These are phyloP conservation scores for Aspergillus saccharolyticus DNA, from an alignment of 495 filamentous ascomycete genomes.

Conservation along the genomic window DNA sequence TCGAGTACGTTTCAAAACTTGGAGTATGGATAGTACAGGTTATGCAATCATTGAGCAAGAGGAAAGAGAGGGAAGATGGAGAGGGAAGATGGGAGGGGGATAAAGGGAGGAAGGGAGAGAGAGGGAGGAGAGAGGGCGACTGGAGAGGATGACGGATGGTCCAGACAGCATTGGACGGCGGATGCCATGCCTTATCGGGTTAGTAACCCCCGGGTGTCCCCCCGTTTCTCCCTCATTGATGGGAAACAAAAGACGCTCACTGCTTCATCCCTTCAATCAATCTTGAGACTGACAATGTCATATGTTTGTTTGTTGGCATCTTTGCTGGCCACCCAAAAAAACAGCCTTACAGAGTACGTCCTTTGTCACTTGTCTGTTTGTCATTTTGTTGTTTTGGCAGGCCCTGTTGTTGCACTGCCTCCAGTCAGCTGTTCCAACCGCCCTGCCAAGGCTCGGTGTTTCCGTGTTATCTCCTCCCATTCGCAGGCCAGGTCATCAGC, in stretches of 20 bases:
- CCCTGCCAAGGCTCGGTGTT: constrained; percentile 82
- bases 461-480: constrained; percentile 89
- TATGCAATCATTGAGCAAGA: background rate
- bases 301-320: background rate
- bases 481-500: constrained; percentile 48
- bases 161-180: constrained; percentile 15
- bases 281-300: background rate
- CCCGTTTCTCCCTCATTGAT: constrained; percentile 8
- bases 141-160: constrained; percentile 5
- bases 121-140: constrained; percentile 5
- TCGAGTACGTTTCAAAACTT: too few species aligned
- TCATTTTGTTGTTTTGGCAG: background rate
- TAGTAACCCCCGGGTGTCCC: constrained; percentile 11
- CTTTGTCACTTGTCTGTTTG: background rate
- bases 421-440: constrained; percentile 74
- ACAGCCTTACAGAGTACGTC: background rate
- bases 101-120: constrained; percentile 5
- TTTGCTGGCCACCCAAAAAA: background rate
- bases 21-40: too few species aligned
- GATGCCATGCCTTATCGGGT: constrained; percentile 14
- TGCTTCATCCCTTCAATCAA: background rate
- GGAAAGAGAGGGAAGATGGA: background rate
- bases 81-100: background rate
- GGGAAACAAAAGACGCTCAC: constrained; percentile 4
- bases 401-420: constrained; percentile 14